Evolutionary conservation across 768 basidiomycete genomes (phyloP), one percentile per base, ranked within the genome.

Genomic region (Coprinopsis sp.): DNA sequence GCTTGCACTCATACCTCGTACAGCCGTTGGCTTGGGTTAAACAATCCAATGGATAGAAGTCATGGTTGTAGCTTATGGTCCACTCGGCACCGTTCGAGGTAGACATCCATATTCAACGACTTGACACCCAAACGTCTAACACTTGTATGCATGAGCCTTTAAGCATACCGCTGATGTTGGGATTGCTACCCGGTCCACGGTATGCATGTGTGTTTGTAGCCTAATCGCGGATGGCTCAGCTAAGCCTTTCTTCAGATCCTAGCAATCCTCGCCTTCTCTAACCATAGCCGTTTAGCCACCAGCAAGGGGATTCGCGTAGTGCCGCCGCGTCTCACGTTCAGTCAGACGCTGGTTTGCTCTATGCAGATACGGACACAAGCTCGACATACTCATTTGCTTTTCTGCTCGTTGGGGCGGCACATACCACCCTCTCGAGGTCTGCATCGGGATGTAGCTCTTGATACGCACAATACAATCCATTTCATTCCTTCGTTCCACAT

Each of bases 251-350:
- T 8, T 12, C n/a, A 67, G 71, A 60, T 74, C 38, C 78, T 81
- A 36, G 76, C 75, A 2, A 47, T 66, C n/a, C 76, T 78, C 54
- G 78, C 74, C 3, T 81, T 81, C 59, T 65, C n/a, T n/a, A n/a
- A n/a, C n/a, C n/a, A n/a, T n/a, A n/a, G n/a, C n/a, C n/a, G n/a
- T n/a, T n/a, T n/a, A n/a, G n/a, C n/a, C n/a, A n/a, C n/a, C n/a
- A n/a, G n/a, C n/a, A n/a, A n/a, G n/a, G n/a, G n/a, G n/a, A n/a
- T n/a, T n/a, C n/a, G n/a, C n/a, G n/a, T n/a, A n/a, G n/a, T n/a
- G n/a, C n/a, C n/a, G n/a, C n/a, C n/a, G n/a, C n/a, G n/a, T n/a
- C n/a, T n/a, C n/a, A n/a, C n/a, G n/a, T n/a, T n/a, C n/a, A n/a
- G n/a, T n/a, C n/a, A n/a, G n/a, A n/a, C n/a, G n/a, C n/a, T n/a